Percentiles rank a stretch among this genome's conserved stretches.
phyloP scores from a whole-genome alignment of 2,329 filamentous ascomycete species.

The Paraphaeosphaeria sporulosa region DNA sequence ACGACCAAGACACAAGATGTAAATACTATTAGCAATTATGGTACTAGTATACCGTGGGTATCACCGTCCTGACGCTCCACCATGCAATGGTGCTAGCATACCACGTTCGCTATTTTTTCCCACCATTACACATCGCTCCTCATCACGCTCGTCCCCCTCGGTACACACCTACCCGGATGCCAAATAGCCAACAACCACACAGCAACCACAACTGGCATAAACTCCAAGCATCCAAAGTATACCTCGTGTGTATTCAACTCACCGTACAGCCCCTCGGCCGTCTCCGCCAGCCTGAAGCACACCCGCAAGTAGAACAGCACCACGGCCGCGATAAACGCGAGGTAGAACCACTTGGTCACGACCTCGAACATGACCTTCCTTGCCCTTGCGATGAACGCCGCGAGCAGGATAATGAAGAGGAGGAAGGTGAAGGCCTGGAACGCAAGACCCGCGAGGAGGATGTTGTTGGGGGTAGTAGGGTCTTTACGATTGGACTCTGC shows the following conservation, averaged over 20 bases:
- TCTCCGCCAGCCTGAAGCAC: slow-evolving; percentile 63
- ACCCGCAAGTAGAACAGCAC: slow-evolving; percentile 62
- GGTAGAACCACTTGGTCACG: slow-evolving; percentile 51
- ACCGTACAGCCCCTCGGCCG: slow-evolving; percentile 57
- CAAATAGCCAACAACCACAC: slow-evolving; percentile 56
- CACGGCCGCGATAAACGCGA: slow-evolving; percentile 55
- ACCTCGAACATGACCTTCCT: slow-evolving; percentile 35
- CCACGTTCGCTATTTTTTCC: not conserved
- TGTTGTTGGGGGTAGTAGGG: slow-evolving; percentile 61
- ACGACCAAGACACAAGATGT: too few species aligned
- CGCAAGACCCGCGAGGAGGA: slow-evolving; percentile 62
- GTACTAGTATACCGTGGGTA: not conserved
- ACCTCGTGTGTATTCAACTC: slow-evolving; percentile 59
- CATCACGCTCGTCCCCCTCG: not conserved
- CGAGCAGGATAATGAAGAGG: slow-evolving; percentile 56
- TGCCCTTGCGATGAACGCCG: slow-evolving; percentile 52
- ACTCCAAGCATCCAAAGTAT: slow-evolving; percentile 63
- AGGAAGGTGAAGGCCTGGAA: slow-evolving; percentile 63
- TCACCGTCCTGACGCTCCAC: not conserved
- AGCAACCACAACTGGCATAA: slow-evolving; percentile 61
- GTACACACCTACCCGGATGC: slow-evolving; percentile 54
- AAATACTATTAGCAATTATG: not conserved
- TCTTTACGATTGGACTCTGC: slow-evolving; percentile 59
- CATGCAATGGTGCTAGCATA: not conserved
- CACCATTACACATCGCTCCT: not conserved